Evolutionary conservation across 2,329 filamentous ascomycete species (phyloP), one percentile per base, ranked within the genome.

Genomic region (Aspergillus alliaceus): DNA sequence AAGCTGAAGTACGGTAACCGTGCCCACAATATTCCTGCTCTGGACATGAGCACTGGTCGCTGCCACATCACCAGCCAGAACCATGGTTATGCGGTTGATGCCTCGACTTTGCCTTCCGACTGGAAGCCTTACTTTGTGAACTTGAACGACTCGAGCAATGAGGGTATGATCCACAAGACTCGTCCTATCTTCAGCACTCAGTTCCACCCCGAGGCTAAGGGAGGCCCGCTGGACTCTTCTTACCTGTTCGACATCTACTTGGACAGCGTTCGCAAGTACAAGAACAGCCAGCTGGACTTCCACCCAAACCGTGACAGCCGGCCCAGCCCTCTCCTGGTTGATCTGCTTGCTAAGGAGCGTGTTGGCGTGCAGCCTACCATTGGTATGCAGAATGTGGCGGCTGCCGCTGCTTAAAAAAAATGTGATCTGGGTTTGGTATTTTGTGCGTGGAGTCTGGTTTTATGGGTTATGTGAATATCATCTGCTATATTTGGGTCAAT

Each of bases 1-100:
- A 98, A 98, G 86, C 86, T 99, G 78, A 98, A 98, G 86, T 99
- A 97, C 77, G 95, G 95, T 72, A 99, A 99, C 85, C 90, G 95
- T 67, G 95, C 93, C 18, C 95, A 98, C 84, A 99, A 99, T 83
- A 98, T 98, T 69, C 95, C 95, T 8, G 92, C 93, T 59, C 82
- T 98, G 57, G 93, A 98, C 74, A 82, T 97, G 75, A 96, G 90
- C 59, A 98, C 93, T 35, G 93, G 95, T 57, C 91, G 93, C 77
- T 98, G 95, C 86, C 93, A 98, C 82, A 98, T 98, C 77, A 98
- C 93, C 58, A 93, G 89, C 75, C 95, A 99, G 83, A 98, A 98
- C 81, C 95, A 98, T 79, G 95, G 95, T 61, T 99, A 98, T 71
- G 95, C 93, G 42, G 90, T 99, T 58, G 93, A 98, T 71, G 85